phyloP scores from a whole-genome alignment of 257 asterid species.

The Gardenia jasminoides region DNA sequence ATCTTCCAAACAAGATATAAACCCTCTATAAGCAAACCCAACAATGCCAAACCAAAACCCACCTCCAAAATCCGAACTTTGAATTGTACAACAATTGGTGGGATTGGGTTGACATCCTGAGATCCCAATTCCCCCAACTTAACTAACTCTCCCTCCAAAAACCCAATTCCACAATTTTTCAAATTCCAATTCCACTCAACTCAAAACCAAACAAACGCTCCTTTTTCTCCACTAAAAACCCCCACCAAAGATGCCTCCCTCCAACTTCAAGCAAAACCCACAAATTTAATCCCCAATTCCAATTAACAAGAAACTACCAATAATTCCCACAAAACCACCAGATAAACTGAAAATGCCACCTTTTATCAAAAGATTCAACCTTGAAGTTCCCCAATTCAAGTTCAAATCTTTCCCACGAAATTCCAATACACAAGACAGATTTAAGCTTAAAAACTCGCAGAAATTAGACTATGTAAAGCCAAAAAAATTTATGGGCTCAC shows the following conservation, averaged over 20 bases:
- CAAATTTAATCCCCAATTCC: slow-evolving; percentile 15
- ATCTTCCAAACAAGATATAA: slow-evolving; percentile 40
- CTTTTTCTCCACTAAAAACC: slow-evolving; percentile 15
- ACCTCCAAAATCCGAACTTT: slow-evolving; percentile 40
- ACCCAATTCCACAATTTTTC: slow-evolving; percentile 39
- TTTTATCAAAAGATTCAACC: slow-evolving; percentile 42
- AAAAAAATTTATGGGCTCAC: slow-evolving; percentile 40
- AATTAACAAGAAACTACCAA: slow-evolving; percentile 22
- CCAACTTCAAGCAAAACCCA: slow-evolving; percentile 52
- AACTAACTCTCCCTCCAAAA: slow-evolving; percentile 73
- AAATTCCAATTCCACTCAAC: slow-evolving; percentile 31
- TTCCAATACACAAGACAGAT: slow-evolving; percentile 37
- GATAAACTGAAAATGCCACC: slow-evolving; percentile 33
- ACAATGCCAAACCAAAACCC: slow-evolving; percentile 44
- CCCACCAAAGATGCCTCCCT: slow-evolving; percentile 39
- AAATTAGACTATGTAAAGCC: slow-evolving; percentile 31
- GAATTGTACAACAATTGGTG: slow-evolving; percentile 27
- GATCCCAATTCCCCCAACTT: slow-evolving; percentile 46
- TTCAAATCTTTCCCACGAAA: slow-evolving; percentile 31
- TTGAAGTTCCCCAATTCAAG: slow-evolving; percentile 53
- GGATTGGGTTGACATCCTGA: slow-evolving; percentile 37
- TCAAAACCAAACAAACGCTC: slow-evolving; percentile 22
- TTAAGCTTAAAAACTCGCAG: slow-evolving; percentile 38
- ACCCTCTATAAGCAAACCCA: slow-evolving; percentile 38
- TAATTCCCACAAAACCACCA: slow-evolving; percentile 25